A percentile compares a stretch with the other conserved stretches of the same genome.
phyloP scores from a whole-genome alignment of 495 filamentous ascomycete genomes.

The Entonaema liquescens region DNA sequence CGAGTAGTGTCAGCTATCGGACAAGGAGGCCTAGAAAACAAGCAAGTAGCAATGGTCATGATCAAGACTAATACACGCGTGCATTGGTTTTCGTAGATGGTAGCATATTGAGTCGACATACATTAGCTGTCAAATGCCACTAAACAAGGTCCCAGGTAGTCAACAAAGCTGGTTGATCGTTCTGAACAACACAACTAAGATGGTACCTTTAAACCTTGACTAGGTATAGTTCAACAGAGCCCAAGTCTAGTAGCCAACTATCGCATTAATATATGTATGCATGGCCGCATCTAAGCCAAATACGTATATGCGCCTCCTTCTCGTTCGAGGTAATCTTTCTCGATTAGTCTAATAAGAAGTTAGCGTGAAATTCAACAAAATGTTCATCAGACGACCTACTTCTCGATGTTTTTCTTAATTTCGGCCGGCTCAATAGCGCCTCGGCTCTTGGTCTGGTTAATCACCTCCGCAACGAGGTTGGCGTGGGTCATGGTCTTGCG shows the following conservation, averaged over 20 bases:
- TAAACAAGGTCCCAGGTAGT: background rate
- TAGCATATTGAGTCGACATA: background rate
- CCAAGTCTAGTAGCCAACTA: background rate
- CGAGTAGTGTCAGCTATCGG: background rate
- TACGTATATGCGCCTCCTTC: conserved; percentile 83
- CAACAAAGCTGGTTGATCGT: background rate
- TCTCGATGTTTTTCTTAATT: conserved; percentile 97
- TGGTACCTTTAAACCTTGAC: background rate
- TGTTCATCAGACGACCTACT: conserved; percentile 60
- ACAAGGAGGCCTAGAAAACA: background rate
- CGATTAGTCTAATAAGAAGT: conserved; percentile 71
- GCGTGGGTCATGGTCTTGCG: conserved; percentile 83
- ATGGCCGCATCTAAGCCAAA: conserved; percentile 66
- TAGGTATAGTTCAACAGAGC: background rate
- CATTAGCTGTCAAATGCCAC: background rate
- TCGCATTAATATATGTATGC: background rate
- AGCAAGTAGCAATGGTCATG: background rate
- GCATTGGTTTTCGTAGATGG: background rate
- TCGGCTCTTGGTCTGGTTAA: conserved; percentile 83
- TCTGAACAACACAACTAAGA: background rate
- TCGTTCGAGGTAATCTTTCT: conserved; percentile 95
- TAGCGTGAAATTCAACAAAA: background rate
- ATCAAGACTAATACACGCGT: background rate
- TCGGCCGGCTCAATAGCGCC: conserved; percentile 83
- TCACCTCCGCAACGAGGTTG: conserved; percentile 85